A percentile compares a stretch with the other conserved stretches of the same genome.
Conservation (phyloP, 768 basidiomycete genomes). For the Asterophora lycoperdoides region DNA sequence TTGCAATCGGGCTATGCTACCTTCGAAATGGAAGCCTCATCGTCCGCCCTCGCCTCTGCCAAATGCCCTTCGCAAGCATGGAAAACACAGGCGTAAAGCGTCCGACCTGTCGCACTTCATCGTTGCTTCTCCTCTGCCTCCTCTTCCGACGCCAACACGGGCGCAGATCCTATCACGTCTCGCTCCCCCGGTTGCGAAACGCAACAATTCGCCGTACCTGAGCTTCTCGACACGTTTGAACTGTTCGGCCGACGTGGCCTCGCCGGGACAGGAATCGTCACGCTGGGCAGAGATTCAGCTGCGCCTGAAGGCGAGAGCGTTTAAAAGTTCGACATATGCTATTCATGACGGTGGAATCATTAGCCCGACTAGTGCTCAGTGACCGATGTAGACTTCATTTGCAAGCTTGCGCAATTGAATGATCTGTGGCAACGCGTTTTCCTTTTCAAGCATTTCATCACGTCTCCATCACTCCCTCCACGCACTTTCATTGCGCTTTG, state of each 20-base stretch:
- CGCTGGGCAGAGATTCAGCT: constrained; percentile 8
- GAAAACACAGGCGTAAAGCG: constrained; percentile 7
- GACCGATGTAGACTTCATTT: background rate
- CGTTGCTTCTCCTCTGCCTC: constrained; percentile 6
- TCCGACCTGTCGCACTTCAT: background rate
- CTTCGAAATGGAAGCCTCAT: constrained; percentile 15
- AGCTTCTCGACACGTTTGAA: constrained; percentile 7
- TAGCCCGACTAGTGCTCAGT: constrained; percentile 13
- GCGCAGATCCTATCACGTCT: background rate
- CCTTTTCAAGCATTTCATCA: too few relatives aligned
- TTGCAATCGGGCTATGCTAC: background rate
- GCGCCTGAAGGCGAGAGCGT: constrained; percentile 15
- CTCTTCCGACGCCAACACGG: constrained; percentile 5
- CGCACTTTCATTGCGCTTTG: too few relatives aligned
- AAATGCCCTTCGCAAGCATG: background rate
- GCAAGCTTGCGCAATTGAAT: background rate
- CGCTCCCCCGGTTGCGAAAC: background rate
- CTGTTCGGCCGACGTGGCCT: background rate
- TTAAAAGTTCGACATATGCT: constrained; percentile 15
- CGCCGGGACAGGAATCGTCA: background rate
- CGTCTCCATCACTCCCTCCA: too few relatives aligned
- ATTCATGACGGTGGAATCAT: constrained; percentile 16
- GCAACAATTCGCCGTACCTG: background rate
- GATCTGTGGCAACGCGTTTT: too few relatives aligned
- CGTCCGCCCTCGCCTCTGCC: constrained; percentile 19